Conservation (phyloP, 768 basidiomycete genomes). For the Boletus barrowsii region DNA sequence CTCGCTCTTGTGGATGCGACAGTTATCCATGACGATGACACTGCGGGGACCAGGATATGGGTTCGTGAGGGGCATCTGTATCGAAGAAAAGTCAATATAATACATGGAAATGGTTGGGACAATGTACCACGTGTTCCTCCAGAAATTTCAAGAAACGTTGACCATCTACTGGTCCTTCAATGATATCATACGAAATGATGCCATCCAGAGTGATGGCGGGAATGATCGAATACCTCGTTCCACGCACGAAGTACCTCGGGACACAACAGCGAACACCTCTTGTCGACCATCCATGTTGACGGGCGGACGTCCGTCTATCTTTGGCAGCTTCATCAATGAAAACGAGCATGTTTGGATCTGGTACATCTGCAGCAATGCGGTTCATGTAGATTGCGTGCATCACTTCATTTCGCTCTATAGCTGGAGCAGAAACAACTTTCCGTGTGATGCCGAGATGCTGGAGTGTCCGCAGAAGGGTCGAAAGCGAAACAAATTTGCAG, state of each 20-base stretch:
- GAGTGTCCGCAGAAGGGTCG: neutral
- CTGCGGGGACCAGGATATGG: neutral
- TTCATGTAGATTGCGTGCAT: slow-evolving; percentile 6
- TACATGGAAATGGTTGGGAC: neutral
- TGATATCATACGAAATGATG: slow-evolving; percentile 17
- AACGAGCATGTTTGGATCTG: slow-evolving; percentile 7
- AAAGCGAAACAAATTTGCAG: neutral
- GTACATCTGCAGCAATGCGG: slow-evolving; percentile 3
- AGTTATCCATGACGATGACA: slow-evolving; percentile 28
- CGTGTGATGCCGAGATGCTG: neutral
- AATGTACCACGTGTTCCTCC: slow-evolving; percentile 5
- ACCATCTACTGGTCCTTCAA: slow-evolving; percentile 13
- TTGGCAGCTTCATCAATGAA: slow-evolving; percentile 13
- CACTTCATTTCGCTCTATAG: slow-evolving; percentile 11
- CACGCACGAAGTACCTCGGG: slow-evolving; percentile 7
- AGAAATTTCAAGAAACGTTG: slow-evolving; percentile 7
- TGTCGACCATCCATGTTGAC: neutral
- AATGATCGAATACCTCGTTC: slow-evolving; percentile 12
- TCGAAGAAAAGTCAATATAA: neutral
- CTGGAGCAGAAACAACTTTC: slow-evolving; percentile 11
- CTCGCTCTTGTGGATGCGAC: slow-evolving; percentile 21
- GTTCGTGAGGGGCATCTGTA: slow-evolving; percentile 3
- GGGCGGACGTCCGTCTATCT: slow-evolving; percentile 2
- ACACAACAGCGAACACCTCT: neutral
- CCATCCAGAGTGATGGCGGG: slow-evolving; percentile 19